Evolutionary conservation across 306 rosid genomes (phyloP).

Genomic region (Lathyrus sativus): DNA sequence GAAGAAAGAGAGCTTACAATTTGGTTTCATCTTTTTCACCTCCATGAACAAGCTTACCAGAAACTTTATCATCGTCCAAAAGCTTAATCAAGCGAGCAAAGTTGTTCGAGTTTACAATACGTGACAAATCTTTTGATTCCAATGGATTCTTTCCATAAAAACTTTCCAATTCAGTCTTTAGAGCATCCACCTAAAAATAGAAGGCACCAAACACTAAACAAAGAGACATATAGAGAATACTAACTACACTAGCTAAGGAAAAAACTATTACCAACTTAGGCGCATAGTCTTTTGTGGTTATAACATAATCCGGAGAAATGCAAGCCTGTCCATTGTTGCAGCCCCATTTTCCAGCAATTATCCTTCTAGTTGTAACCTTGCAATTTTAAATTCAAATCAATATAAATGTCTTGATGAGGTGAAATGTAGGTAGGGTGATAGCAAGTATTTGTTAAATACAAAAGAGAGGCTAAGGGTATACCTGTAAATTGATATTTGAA

Average conservation of each 20-base stretch:
- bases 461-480: slow-evolving; percentile 25
- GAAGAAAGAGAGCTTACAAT: slow-evolving; percentile 60
- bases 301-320: slow-evolving; percentile 76
- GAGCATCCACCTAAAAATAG: slow-evolving; percentile 67
- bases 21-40: slow-evolving; percentile 74
- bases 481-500: slow-evolving; percentile 66
- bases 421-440: slow-evolving; percentile 11
- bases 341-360: slow-evolving; percentile 93
- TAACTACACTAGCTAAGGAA: slow-evolving; percentile 13
- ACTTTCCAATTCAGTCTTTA: slow-evolving; percentile 71
- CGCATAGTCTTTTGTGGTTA: slow-evolving; percentile 83
- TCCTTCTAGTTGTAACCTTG: slow-evolving; percentile 79
- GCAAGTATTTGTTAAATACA: slow-evolving; percentile 10
- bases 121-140: slow-evolving; percentile 89
- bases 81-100: slow-evolving; percentile 78
- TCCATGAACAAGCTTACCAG: slow-evolving; percentile 84
- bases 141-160: slow-evolving; percentile 80
- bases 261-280: slow-evolving; percentile 72
- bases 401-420: slow-evolving; percentile 30
- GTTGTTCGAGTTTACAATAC: slow-evolving; percentile 84
- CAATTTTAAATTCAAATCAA: slow-evolving; percentile 34
- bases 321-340: slow-evolving; percentile 97
- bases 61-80: slow-evolving; percentile 88
- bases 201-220: slow-evolving; percentile 35
- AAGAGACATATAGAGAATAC: slow-evolving; percentile 26